Evolutionary conservation across 305 asterid species (phyloP), one percentile per base, ranked within the genome.

Genomic region (Solanum chacoense): DNA sequence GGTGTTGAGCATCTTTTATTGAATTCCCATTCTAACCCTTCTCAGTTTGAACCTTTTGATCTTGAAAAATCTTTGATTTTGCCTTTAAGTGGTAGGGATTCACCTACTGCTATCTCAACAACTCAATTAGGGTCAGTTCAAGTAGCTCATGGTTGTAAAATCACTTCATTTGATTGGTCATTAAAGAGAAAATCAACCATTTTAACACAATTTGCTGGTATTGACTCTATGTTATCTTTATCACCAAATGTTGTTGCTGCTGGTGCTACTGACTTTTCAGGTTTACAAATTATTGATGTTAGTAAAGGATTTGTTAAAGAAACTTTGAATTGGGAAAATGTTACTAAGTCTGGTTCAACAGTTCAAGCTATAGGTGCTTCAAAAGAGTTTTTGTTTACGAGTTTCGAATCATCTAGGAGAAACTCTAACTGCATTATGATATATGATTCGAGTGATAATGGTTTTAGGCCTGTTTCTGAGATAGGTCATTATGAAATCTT

Each of bases 81-180:
- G 81, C 93, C 99, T 0, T 90, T 96, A 80, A 94, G 38, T 84
- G 99, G 98, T 89, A 93, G 98, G 1, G 99, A 97, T 74, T 93
- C 97, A 12, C 98, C 99, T 37, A 92, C 98, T 20, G 91, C 96
- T 37, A 90, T 96, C 88, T 89, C 98, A 80, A 92, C 98, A 11
- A 93, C 98, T 22, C 93, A 92, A 18, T 91, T 86, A 87, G 99
- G 99, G 4, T 95, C 97, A 18, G 93, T 95, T 84, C 99, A 95
- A 88, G 96, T 95, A 59, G 97, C 99, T 34, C 98, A 97, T 90
- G 99, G 99, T 31, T 93, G 98, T 87, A 97, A 95, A 91, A 90
- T 97, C 89, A 94, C 98, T 14, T 94, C 99, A 74, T 95, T 95
- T 90, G 99, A 96, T 88, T 95, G 99, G 99, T 95, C 99, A 4